phyloP scores from a whole-genome alignment of 768 basidiomycete species.

The Pleurotus cornucopiae region DNA sequence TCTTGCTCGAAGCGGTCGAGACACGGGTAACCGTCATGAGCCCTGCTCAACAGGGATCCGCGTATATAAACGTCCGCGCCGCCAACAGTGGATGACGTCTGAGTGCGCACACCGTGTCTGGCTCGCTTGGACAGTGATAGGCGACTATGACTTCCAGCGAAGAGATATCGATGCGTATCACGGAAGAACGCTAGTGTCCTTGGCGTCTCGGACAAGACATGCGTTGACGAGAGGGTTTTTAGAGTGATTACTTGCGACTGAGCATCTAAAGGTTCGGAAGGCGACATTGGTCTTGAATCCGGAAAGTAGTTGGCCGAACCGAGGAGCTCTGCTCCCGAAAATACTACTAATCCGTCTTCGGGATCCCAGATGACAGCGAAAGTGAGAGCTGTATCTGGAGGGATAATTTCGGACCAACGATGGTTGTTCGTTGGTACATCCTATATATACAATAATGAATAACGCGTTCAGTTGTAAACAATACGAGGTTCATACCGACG shows the following conservation, averaged over 20 bases:
- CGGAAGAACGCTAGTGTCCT: slow-evolving; percentile 23
- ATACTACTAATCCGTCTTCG: slow-evolving; percentile 51
- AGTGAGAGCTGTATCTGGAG: slow-evolving; percentile 50
- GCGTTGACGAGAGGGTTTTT: slow-evolving; percentile 14
- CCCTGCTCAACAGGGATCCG: slow-evolving; percentile 22
- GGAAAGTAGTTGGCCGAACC: slow-evolving; percentile 15
- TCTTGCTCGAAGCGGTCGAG: slow-evolving; percentile 20
- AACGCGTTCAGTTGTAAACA: too few relatives aligned
- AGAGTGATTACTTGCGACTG: slow-evolving; percentile 23
- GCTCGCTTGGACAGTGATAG: background rate
- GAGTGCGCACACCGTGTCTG: slow-evolving; percentile 16
- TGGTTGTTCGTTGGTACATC: slow-evolving; percentile 9
- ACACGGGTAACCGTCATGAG: slow-evolving; percentile 25
- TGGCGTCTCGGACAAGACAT: slow-evolving; percentile 17
- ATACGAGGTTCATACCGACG: background rate
- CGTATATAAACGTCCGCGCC: slow-evolving; percentile 32
- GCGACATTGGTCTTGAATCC: slow-evolving; percentile 13
- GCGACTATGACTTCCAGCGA: slow-evolving; percentile 4
- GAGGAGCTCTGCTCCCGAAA: slow-evolving; percentile 47
- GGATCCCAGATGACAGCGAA: slow-evolving; percentile 62
- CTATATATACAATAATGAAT: too few relatives aligned
- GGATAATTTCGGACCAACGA: slow-evolving; percentile 56
- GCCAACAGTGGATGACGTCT: slow-evolving; percentile 34
- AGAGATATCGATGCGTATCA: slow-evolving; percentile 16
- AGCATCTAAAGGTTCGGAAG: slow-evolving; percentile 21